Percentiles rank a stretch among this genome's conserved stretches.
Conservation (phyloP, 208 protist genomes). For the Sergeia podlipaevii region DNA sequence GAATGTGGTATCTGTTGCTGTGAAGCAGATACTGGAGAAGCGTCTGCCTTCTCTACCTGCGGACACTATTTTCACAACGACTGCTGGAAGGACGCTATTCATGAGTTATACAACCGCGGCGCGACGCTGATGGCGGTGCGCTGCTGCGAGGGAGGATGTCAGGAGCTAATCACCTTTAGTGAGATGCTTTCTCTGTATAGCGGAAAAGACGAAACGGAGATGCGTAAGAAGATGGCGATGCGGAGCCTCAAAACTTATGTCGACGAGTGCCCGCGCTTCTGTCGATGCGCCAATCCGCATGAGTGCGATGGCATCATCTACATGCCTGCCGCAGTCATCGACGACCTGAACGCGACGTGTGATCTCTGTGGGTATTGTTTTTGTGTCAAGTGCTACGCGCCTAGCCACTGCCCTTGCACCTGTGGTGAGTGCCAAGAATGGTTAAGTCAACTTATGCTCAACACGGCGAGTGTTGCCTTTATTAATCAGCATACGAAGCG, state of each 20-base stretch:
- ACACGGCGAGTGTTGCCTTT: conserved; percentile 48
- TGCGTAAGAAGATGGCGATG: conserved; percentile 15
- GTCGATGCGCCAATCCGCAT: conserved; percentile 67
- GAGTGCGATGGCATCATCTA: conserved; percentile 53
- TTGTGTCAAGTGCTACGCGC: conserved; percentile 46
- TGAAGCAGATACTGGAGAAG: too few species aligned
- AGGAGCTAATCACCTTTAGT: conserved; percentile 17
- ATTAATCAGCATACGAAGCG: conserved; percentile 63
- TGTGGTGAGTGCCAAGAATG: conserved; percentile 51
- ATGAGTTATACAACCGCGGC: too few species aligned
- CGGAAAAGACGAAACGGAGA: background rate
- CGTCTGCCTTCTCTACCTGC: too few species aligned
- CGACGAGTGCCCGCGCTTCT: conserved; percentile 27
- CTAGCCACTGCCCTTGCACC: conserved; percentile 40
- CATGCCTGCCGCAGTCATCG: conserved; percentile 22
- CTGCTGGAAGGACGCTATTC: too few species aligned
- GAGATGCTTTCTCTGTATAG: conserved; percentile 15
- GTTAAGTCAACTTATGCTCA: conserved; percentile 32
- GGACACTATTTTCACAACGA: too few species aligned
- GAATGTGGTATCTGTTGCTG: too few species aligned
- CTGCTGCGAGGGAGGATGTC: conserved; percentile 20
- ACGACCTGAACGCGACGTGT: conserved; percentile 43
- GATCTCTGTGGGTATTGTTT: conserved; percentile 31
- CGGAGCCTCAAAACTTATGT: too few species aligned
- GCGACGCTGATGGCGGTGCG: too few species aligned